phyloP scores from a whole-genome alignment of 2,329 filamentous ascomycete species.

The Ceratocystis albifundus region DNA sequence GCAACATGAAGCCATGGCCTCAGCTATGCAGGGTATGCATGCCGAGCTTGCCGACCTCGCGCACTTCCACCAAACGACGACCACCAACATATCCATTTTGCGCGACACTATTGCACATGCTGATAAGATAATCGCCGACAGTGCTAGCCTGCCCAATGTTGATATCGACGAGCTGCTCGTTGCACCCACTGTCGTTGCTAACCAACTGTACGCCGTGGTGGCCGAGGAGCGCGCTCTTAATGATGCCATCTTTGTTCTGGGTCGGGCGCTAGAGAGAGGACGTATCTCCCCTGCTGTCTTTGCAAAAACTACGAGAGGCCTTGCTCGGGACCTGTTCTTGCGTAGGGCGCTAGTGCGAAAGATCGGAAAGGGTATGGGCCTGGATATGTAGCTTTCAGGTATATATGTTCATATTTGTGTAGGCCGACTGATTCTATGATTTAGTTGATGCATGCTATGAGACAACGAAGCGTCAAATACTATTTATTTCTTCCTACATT shows the following conservation, averaged over 20 bases:
- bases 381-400: conserved; percentile 30
- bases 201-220: conserved; percentile 79
- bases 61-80: conserved; percentile 57
- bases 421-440: too few species aligned
- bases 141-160: conserved; percentile 56
- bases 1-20: conserved; percentile 65
- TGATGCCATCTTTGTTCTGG: conserved; percentile 75
- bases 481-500: not conserved
- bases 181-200: conserved; percentile 84
- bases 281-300: conserved; percentile 61
- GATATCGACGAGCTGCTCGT: conserved; percentile 83
- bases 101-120: conserved; percentile 67
- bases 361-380: conserved; percentile 64
- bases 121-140: conserved; percentile 62
- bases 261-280: conserved; percentile 61
- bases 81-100: conserved; percentile 67
- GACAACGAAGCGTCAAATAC: not conserved
- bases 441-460: not conserved
- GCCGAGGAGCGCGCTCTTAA: conserved; percentile 80
- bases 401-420: too few species aligned
- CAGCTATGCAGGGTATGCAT: conserved; percentile 57
- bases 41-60: conserved; percentile 61
- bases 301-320: conserved; percentile 60
- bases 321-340: conserved; percentile 70
- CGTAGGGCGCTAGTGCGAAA: conserved; percentile 73